These are phyloP conservation scores for Aureobasidium sp. DNA, from an alignment of 2,329 filamentous ascomycete species.

Conservation along the genomic window DNA sequence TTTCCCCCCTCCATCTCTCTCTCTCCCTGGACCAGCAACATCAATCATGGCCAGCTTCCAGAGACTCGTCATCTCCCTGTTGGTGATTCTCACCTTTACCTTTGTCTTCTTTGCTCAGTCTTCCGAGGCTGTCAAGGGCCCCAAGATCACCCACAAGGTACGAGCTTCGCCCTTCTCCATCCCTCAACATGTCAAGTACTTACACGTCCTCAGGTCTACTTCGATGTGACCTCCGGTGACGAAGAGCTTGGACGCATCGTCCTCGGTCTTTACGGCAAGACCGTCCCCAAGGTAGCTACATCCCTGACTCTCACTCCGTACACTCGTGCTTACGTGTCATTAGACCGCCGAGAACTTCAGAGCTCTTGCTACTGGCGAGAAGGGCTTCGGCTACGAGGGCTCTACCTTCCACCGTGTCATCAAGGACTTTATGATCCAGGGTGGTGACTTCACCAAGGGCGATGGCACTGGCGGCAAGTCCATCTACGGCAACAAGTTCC, in stretches of 20 bases:
- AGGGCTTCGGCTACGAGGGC: constrained; percentile 75
- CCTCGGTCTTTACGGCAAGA: constrained; percentile 81
- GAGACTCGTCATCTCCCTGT: constrained; percentile 60
- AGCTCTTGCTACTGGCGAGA: constrained; percentile 74
- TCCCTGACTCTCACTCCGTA: background rate
- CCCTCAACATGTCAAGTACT: background rate
- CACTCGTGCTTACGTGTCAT: constrained; percentile 3
- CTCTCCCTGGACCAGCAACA: constrained; percentile 11
- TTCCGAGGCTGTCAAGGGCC: constrained; percentile 66
- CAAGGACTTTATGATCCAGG: constrained; percentile 87
- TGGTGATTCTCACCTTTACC: constrained; percentile 67
- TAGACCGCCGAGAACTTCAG: constrained; percentile 67
- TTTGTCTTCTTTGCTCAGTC: constrained; percentile 69
- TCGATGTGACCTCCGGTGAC: constrained; percentile 72
- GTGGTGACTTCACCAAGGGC: constrained; percentile 76
- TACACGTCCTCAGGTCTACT: constrained; percentile 52
- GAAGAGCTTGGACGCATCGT: constrained; percentile 66
- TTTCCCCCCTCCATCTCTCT: background rate
- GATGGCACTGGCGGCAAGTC: constrained; percentile 81
- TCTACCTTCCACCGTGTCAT: constrained; percentile 86
- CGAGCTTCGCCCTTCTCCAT: background rate
- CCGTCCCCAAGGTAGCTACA: constrained; percentile 58
- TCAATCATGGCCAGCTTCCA: constrained; percentile 66
- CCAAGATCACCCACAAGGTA: constrained; percentile 91
- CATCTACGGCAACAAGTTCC: constrained; percentile 77